These are phyloP conservation scores for Carex sylvatica DNA, from an alignment of 202 grass and related monocot genomes.

Conservation along the genomic window DNA sequence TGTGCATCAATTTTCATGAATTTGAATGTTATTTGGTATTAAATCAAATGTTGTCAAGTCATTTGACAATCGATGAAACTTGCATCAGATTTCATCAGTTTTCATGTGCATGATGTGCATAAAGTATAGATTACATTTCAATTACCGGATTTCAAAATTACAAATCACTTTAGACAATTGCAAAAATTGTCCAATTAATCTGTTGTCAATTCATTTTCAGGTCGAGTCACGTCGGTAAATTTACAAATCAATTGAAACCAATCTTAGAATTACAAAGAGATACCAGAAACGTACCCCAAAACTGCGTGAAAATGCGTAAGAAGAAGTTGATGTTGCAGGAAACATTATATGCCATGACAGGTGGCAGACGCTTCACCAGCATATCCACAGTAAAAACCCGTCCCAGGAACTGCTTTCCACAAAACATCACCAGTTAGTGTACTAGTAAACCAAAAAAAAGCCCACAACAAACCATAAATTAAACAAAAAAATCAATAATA, in stretches of 20 bases:
- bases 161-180: background rate
- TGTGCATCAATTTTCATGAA: background rate
- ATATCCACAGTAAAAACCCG: conserved; percentile 86
- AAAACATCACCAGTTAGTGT: conserved; percentile 1
- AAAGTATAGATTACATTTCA: background rate
- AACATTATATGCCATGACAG: conserved; percentile 83
- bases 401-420: conserved; percentile 68
- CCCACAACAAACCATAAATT: background rate
- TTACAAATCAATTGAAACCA: background rate
- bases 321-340: conserved; percentile 80
- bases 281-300: background rate
- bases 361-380: conserved; percentile 92
- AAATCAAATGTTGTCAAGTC: background rate
- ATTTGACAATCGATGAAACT: background rate
- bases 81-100: background rate
- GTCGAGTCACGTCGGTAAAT: too few species aligned
- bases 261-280: conserved; percentile 14
- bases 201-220: too few species aligned
- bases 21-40: background rate
- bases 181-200: background rate
- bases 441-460: background rate
- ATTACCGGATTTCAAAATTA: background rate
- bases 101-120: background rate
- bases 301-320: conserved; percentile 36
- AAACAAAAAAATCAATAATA: background rate